These are phyloP conservation scores for Pezicula radicicola DNA, from an alignment of 2,329 filamentous ascomycete genomes.

Conservation along the genomic window DNA sequence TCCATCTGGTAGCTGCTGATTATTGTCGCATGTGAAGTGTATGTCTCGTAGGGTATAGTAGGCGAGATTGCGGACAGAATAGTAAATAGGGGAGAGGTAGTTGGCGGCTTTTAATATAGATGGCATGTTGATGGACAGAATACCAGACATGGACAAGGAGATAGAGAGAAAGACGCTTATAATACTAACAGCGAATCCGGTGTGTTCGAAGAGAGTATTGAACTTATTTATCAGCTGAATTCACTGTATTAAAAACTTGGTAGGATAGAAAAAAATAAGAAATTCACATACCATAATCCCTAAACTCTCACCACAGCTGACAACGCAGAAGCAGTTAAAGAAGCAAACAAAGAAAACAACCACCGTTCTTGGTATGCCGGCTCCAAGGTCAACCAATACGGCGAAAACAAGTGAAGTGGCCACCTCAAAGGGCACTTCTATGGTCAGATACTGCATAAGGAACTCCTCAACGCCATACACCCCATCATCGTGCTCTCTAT, in stretches of 20 bases:
- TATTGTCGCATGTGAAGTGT: conserved; percentile 59
- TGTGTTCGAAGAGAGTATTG: conserved; percentile 72
- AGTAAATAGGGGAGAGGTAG: conserved; percentile 69
- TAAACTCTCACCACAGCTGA: conserved; percentile 70
- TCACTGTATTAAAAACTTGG: too few relatives aligned
- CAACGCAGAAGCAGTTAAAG: conserved; percentile 70
- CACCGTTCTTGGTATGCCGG: conserved; percentile 59
- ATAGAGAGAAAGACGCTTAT: conserved; percentile 69
- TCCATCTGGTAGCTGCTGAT: conserved; percentile 57
- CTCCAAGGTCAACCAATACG: conserved; percentile 59
- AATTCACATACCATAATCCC: too few relatives aligned
- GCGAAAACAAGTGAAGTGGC: conserved; percentile 65
- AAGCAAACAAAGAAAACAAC: conserved; percentile 65
- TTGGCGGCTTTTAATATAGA: conserved; percentile 64
- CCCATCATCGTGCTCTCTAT: conserved; percentile 71
- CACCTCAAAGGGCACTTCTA: conserved; percentile 72
- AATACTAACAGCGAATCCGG: conserved; percentile 73
- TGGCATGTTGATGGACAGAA: conserved; percentile 70
- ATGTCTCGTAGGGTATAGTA: conserved; percentile 61
- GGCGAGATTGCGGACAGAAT: conserved; percentile 63
- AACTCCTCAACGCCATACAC: conserved; percentile 72
- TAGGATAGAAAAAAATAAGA: too few relatives aligned
- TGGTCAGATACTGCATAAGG: conserved; percentile 64
- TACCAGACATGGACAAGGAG: conserved; percentile 67
- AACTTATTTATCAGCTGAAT: too few relatives aligned